Evolutionary conservation across 2,329 filamentous ascomycete genomes (phyloP), one percentile per base, ranked within the genome.

Genomic region (Biscogniauxia mediterranea): DNA sequence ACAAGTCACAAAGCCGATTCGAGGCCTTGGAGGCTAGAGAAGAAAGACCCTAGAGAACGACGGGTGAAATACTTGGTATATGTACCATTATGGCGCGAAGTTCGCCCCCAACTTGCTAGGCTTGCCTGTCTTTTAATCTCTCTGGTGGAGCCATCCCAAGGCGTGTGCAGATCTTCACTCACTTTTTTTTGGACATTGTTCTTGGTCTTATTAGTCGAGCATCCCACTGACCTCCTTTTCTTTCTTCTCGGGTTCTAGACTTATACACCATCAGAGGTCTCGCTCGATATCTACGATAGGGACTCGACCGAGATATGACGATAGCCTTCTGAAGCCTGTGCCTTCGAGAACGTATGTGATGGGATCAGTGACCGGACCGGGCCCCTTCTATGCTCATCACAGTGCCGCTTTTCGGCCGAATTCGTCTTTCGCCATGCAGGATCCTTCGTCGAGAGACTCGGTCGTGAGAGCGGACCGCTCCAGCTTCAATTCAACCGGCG

Each of bases 81-180:
- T 46, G 38, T 46, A 46, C 38, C 38, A n/a, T 15, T 15, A 46
- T 46, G 11, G 38, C 38, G 38, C 38, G 17, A 46, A 46, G 38
- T n/a, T 46, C 38, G 38, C 38, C 38, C 38, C 13, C 38, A 46
- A 46, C 38, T 46, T 65, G 65, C 63, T 65, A 65, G 63, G 65
- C 61, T 64, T 52, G 60, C 64, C 59, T 60, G 60, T 55, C 61
- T 62, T 64, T 67, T 67, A 67, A 66, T 67, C 65, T 67, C 65
- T 67, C 50, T 21, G 50, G 55, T 60, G 57, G 65, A 64, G 63
- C 65, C 65, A 67, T 67, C 60, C 42, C n/a, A 53, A 54, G 53
- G 60, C 62, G 52, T 56, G 56, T 56, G 67, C 58, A 65, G 67
- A 69, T 71, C 70, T 53, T 69, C 63, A 62, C 64, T 56, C 60